Percentiles rank a stretch among this genome's conserved stretches.
These are phyloP conservation scores for Mycena haematopus DNA, from an alignment of 768 basidiomycete species.

Conservation along the genomic window DNA sequence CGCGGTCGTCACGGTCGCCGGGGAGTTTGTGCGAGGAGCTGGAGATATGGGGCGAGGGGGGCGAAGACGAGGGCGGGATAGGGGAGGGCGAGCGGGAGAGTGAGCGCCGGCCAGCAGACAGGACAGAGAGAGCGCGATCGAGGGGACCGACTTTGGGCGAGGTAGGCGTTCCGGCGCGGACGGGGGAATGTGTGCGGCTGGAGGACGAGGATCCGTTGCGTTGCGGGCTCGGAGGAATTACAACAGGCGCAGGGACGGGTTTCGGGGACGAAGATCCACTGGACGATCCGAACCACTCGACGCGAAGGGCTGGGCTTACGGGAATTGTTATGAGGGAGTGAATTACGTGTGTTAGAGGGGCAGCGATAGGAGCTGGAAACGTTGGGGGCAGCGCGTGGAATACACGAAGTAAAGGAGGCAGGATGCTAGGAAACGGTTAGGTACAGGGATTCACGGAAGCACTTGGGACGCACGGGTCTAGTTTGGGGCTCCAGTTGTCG, in stretches of 20 bases:
- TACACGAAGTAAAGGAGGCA: slow-evolving; percentile 72
- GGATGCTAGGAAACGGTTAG: slow-evolving; percentile 51
- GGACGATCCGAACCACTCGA: slow-evolving; percentile 65
- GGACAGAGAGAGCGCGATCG: slow-evolving; percentile 65
- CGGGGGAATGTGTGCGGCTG: slow-evolving; percentile 50
- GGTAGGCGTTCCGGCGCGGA: slow-evolving; percentile 35
- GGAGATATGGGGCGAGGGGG: background rate
- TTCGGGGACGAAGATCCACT: slow-evolving; percentile 41
- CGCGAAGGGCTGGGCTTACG: slow-evolving; percentile 58
- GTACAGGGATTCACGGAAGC: background rate
- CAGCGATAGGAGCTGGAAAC: slow-evolving; percentile 66
- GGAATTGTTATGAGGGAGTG: slow-evolving; percentile 85
- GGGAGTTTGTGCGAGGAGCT: background rate
- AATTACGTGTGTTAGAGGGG: slow-evolving; percentile 82
- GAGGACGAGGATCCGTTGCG: slow-evolving; percentile 34
- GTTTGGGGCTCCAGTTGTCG: slow-evolving; percentile 75
- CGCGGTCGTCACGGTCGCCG: slow-evolving; percentile 42
- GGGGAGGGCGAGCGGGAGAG: slow-evolving; percentile 57
- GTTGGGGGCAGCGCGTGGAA: slow-evolving; percentile 71
- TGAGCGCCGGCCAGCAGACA: slow-evolving; percentile 59
- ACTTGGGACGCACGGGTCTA: slow-evolving; percentile 65
- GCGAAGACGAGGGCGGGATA: slow-evolving; percentile 32
- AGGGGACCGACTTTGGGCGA: slow-evolving; percentile 51
- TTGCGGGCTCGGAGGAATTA: slow-evolving; percentile 41
- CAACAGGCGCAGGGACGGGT: slow-evolving; percentile 45